Conservation (phyloP, 305 asterid species). For the Fraxinus platypoda region DNA sequence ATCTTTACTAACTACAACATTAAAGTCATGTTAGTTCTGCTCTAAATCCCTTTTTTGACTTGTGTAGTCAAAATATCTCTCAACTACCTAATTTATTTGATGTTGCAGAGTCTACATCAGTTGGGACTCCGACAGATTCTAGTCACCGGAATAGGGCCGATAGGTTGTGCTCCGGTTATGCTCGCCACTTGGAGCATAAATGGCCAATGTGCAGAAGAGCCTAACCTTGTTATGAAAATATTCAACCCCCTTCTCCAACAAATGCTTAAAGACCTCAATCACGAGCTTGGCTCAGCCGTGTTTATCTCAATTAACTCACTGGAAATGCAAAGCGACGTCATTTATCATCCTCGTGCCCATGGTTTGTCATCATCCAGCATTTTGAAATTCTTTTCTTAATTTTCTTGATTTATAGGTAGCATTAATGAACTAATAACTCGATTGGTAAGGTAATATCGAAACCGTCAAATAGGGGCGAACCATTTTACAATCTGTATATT, state of each 20-base stretch:
- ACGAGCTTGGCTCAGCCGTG: constrained; percentile 38
- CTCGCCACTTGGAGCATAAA: constrained; percentile 45
- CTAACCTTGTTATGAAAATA: constrained; percentile 39
- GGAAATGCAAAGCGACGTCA: constrained; percentile 50
- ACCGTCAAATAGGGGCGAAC: neutral
- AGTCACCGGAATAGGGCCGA: constrained; percentile 64
- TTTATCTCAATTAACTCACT: constrained; percentile 55
- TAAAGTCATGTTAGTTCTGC: neutral
- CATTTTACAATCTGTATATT: neutral
- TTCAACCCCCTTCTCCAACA: constrained; percentile 48
- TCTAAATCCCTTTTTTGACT: neutral
- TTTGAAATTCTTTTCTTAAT: neutral
- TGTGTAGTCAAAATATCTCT: neutral
- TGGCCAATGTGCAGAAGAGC: constrained; percentile 56
- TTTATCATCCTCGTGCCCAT: constrained; percentile 42
- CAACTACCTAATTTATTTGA: neutral
- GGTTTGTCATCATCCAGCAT: constrained; percentile 25
- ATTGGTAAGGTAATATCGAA: neutral
- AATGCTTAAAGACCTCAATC: constrained; percentile 45
- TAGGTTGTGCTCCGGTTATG: constrained; percentile 62
- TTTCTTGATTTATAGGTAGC: neutral
- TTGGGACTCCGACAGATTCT: constrained; percentile 56
- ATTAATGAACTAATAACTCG: neutral
- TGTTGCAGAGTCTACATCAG: constrained; percentile 38
- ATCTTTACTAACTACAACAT: neutral